Percentiles rank a stretch among this genome's conserved stretches.
These are phyloP conservation scores for Stygiomarasmius scandens DNA, from an alignment of 1,284 basidiomycete genomes.

Conservation along the genomic window DNA sequence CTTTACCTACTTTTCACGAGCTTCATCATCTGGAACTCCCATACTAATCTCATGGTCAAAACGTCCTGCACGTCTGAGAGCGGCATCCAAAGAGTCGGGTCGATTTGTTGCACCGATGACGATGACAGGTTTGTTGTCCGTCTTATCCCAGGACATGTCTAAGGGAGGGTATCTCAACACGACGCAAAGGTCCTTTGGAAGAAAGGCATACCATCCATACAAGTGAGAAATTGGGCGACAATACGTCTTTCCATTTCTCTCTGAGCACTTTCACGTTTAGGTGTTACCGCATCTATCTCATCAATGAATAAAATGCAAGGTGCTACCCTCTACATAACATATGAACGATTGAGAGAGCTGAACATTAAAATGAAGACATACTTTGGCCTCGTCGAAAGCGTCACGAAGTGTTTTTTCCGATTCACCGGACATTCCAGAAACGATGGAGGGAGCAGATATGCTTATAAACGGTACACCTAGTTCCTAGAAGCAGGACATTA, in stretches of 20 bases:
- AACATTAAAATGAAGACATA: constrained; percentile 29
- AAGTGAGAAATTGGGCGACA: constrained; percentile 95
- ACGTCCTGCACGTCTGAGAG: constrained; percentile 88
- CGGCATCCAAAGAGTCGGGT: constrained; percentile 93
- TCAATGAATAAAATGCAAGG: constrained; percentile 94
- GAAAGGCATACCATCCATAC: constrained; percentile 84
- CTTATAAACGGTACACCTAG: constrained; percentile 91
- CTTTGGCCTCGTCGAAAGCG: constrained; percentile 95
- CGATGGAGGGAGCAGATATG: constrained; percentile 92
- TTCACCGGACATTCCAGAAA: constrained; percentile 97
- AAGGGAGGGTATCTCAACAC: constrained; percentile 3
- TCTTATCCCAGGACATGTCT: constrained; percentile 94
- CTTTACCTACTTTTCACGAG: constrained; percentile 78
- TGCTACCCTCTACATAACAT: constrained; percentile 66
- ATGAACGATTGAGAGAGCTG: not conserved
- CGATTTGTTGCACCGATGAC: constrained; percentile 97
- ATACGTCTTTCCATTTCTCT: constrained; percentile 98
- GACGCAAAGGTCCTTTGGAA: too few species aligned
- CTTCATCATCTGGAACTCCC: constrained; percentile 93
- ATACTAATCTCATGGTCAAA: constrained; percentile 98
- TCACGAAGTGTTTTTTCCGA: constrained; percentile 95
- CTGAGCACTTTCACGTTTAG: constrained; percentile 95
- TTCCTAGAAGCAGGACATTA: constrained; percentile 58
- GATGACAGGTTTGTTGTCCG: constrained; percentile 86
- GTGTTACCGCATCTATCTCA: constrained; percentile 97